Evolutionary conservation across 2,329 filamentous ascomycete genomes (phyloP), one percentile per base, ranked within the genome.

Genomic region (Trichoderma koningiopsis): DNA sequence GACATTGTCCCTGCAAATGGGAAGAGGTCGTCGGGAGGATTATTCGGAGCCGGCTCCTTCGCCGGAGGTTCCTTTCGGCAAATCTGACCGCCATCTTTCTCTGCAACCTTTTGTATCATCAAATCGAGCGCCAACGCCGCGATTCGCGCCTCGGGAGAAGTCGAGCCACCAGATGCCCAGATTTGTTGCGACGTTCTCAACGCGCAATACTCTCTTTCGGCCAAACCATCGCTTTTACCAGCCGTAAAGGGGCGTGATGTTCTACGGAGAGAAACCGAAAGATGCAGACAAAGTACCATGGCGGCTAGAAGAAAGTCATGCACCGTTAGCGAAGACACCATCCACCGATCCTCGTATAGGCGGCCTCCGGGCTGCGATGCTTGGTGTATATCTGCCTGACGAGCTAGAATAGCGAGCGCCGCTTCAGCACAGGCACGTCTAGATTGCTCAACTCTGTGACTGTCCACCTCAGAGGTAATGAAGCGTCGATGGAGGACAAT

Each of bases 301-400:
- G 63, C 63, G 10, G 63, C 52, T 43, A 66, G 47, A 47, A 65
- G 62, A 33, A 66, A 66, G 10, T 66, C 63, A 14, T 66, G 63
- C 27, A 47, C 47, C 2, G 53, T 66, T 4, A 66, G 27, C 3
- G 63, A 58, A n/a, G 52, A 57, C 13, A 66, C 29, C 52, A 58
- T 66, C 63, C 63, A 58, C 11, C 53, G 37, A 16, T 66, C 53
- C 8, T 66, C 52, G 2, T 47, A 58, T 35, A 66, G 29, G 0
- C 63, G 63, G 37, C 63, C 63, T 58, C 63, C 63, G 1, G 62
- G 62, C 3, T 65, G 62, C 11, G 19, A 56, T 13, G 62, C 52
- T 10, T 65, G 52, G 14, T 57, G 35, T 11, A 65, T n/a, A 65
- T 65, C 62, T 31, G 62, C 62, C 11, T 65, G 62, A 8, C 62